phyloP scores from a whole-genome alignment of 2,329 filamentous ascomycete genomes.

The Stemphylium lycopersici region DNA sequence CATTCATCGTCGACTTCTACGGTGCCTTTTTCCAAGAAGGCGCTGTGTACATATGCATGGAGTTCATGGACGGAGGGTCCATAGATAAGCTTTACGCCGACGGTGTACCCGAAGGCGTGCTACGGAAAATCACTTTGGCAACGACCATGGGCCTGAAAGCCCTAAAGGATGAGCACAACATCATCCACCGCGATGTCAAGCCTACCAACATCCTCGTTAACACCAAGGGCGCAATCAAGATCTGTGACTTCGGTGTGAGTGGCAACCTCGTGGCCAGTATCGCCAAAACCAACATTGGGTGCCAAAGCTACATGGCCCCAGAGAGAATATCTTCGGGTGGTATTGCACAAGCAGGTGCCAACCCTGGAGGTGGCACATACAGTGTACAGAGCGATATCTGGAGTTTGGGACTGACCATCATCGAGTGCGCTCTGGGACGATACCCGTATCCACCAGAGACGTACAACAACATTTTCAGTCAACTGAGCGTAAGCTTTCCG shows the following conservation, averaged over 20 bases:
- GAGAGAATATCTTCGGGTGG: constrained; percentile 91
- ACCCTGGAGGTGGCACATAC: constrained; percentile 81
- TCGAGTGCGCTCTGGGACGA: constrained; percentile 91
- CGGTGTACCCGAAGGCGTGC: constrained; percentile 84
- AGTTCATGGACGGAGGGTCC: constrained; percentile 98
- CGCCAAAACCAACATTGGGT: constrained; percentile 98
- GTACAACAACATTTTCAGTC: constrained; percentile 97
- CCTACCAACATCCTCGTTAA: constrained; percentile 98
- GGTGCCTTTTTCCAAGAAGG: constrained; percentile 99
- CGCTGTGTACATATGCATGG: constrained; percentile 98
- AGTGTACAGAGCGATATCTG: constrained; percentile 98
- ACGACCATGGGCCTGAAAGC: constrained; percentile 91
- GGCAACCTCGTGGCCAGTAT: constrained; percentile 97
- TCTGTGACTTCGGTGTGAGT: constrained; percentile 97
- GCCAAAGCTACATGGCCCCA: constrained; percentile 98
- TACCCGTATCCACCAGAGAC: constrained; percentile 98
- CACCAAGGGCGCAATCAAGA: constrained; percentile 88
- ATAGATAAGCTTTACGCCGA: constrained; percentile 95
- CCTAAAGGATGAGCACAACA: constrained; percentile 97
- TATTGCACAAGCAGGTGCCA: constrained; percentile 71
- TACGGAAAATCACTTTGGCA: constrained; percentile 87
- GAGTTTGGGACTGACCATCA: constrained; percentile 91
- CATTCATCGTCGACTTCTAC: constrained; percentile 98
- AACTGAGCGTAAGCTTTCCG: constrained; percentile 77
- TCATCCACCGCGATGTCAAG: constrained; percentile 98